A percentile compares a stretch with the other conserved stretches of the same genome.
Evolutionary conservation across 2,329 filamentous ascomycete genomes (phyloP).

Genomic region (Ophiostoma tasmaniense): DNA sequence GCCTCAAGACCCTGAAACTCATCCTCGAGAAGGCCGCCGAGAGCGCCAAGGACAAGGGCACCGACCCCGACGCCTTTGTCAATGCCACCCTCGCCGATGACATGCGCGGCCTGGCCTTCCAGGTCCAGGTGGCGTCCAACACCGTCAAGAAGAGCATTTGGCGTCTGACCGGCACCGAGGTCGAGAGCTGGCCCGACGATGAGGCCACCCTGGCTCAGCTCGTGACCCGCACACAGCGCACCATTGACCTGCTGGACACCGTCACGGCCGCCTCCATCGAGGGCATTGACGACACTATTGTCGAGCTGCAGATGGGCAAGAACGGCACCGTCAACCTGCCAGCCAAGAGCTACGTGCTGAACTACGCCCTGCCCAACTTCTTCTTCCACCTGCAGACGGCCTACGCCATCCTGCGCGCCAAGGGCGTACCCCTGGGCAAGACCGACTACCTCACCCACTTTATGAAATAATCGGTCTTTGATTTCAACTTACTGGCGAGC

Average conservation of each 20-base stretch:
- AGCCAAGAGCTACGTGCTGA: slow-evolving; percentile 33
- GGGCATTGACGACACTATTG: slow-evolving; percentile 21
- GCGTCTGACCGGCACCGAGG: slow-evolving; percentile 23
- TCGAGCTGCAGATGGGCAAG: slow-evolving; percentile 24
- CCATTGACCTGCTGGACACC: slow-evolving; percentile 25
- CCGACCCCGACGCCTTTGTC: slow-evolving; percentile 23
- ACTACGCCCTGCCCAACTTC: slow-evolving; percentile 47
- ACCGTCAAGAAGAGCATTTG: slow-evolving; percentile 25
- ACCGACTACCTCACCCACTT: slow-evolving; percentile 38
- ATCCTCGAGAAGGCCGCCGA: slow-evolving; percentile 28
- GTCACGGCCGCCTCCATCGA: slow-evolving; percentile 24
- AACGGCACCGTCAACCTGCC: slow-evolving; percentile 17
- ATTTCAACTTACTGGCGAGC: background rate
- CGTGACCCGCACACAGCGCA: slow-evolving; percentile 25
- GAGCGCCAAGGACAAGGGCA: slow-evolving; percentile 24
- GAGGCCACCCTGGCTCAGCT: slow-evolving; percentile 30
- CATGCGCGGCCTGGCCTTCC: slow-evolving; percentile 31
- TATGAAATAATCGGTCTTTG: slow-evolving; percentile 8
- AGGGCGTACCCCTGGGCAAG: slow-evolving; percentile 53
- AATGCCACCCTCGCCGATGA: slow-evolving; percentile 26
- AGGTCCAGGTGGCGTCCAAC: slow-evolving; percentile 28
- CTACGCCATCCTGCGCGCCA: slow-evolving; percentile 47
- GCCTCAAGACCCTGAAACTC: slow-evolving; percentile 23
- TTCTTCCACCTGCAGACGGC: slow-evolving; percentile 51
- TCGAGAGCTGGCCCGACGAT: slow-evolving; percentile 24